Percentiles rank a stretch among this genome's conserved stretches.
Conservation (phyloP, 352 stramenopile genomes). For the Phytophthora crassamura region DNA sequence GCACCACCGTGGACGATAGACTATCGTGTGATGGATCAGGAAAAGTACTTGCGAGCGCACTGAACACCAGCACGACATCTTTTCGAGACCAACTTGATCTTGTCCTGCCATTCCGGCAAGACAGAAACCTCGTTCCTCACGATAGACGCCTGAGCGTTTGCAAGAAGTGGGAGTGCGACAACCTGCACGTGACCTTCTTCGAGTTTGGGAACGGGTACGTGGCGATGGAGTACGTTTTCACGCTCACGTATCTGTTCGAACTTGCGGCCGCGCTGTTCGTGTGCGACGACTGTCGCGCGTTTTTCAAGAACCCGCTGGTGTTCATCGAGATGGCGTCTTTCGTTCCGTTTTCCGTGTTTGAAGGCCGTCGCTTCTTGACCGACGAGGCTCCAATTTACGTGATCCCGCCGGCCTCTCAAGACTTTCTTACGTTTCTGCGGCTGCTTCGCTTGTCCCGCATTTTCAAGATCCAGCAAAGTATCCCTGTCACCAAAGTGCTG, state of each 20-base stretch:
- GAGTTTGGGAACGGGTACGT: constrained; percentile 65
- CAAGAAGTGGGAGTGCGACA: constrained; percentile 83
- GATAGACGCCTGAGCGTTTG: constrained; percentile 62
- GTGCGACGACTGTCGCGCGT: constrained; percentile 45
- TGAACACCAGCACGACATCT: constrained; percentile 7
- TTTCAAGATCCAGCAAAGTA: constrained; percentile 84
- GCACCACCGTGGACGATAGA: constrained; percentile 26
- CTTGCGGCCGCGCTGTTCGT: constrained; percentile 48
- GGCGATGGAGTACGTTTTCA: constrained; percentile 74
- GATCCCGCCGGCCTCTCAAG: constrained; percentile 67
- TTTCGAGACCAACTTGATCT: constrained; percentile 43
- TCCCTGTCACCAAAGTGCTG: constrained; percentile 78
- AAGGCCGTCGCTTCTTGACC: constrained; percentile 47
- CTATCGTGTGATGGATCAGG: constrained; percentile 53
- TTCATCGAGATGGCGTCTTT: constrained; percentile 75
- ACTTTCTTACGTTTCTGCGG: constrained; percentile 66
- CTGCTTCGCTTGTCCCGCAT: constrained; percentile 70
- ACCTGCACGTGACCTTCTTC: constrained; percentile 73
- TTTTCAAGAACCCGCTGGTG: constrained; percentile 75
- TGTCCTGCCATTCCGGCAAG: constrained; percentile 58
- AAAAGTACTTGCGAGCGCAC: constrained; percentile 23
- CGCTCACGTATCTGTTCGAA: constrained; percentile 68
- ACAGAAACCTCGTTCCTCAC: constrained; percentile 43
- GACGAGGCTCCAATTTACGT: constrained; percentile 61
- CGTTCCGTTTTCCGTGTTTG: constrained; percentile 70